Evolutionary conservation across 306 rosid genomes (phyloP).

Genomic region (Gastrolobium bilobum): DNA sequence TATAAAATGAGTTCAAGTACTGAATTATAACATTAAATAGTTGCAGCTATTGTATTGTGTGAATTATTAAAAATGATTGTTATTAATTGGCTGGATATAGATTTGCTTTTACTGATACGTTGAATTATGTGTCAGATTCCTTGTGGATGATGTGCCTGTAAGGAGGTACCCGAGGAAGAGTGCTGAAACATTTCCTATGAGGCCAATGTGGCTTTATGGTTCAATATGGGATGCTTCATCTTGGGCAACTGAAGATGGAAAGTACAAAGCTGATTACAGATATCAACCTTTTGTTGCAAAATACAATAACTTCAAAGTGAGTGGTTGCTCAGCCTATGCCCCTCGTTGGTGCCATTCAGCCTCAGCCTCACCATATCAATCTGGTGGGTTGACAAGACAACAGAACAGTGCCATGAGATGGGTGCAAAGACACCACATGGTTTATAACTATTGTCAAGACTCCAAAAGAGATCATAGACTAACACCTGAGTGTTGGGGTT

Average conservation of each 20-base stretch:
- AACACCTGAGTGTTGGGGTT: conserved; percentile 89
- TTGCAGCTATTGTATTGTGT: neutral
- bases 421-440: conserved; percentile 84
- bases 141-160: conserved; percentile 96
- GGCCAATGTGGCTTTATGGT: conserved; percentile 99
- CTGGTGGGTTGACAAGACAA: conserved; percentile 77
- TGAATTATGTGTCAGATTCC: conserved; percentile 66
- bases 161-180: conserved; percentile 88
- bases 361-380: conserved; percentile 79
- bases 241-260: conserved; percentile 99
- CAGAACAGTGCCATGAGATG: conserved; percentile 79
- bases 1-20: conserved; percentile 21
- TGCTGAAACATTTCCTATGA: conserved; percentile 76
- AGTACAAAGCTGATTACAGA: conserved; percentile 92
- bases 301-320: conserved; percentile 79
- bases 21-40: neutral
- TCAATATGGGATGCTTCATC: conserved; percentile 99
- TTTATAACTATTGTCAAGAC: conserved; percentile 89
- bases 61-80: neutral
- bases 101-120: conserved; percentile 33
- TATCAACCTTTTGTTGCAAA: conserved; percentile 93
- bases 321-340: conserved; percentile 84
- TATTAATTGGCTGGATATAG: neutral
- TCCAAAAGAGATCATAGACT: conserved; percentile 83
- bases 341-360: conserved; percentile 77